Percentiles rank a stretch among this genome's conserved stretches.
Evolutionary conservation across 768 basidiomycete genomes (phyloP).

Genomic region (Lentinula boryana): DNA sequence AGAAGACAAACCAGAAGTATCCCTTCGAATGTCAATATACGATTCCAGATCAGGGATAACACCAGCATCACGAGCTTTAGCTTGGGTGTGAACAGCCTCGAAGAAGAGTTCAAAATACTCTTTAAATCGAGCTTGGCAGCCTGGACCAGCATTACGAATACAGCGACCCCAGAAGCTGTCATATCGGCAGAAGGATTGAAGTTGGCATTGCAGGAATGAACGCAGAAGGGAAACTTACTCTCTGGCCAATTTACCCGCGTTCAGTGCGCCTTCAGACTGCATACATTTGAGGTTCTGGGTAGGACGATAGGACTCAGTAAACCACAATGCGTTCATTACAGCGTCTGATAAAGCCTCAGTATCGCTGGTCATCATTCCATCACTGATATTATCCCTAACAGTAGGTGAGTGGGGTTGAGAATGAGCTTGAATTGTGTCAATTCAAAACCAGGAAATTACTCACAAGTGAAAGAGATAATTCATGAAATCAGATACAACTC

Average conservation of each 20-base stretch:
- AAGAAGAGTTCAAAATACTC: slow-evolving; percentile 67
- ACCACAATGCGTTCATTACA: slow-evolving; percentile 68
- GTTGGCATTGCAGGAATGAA: neutral
- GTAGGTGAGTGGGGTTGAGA: slow-evolving; percentile 4
- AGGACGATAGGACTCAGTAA: slow-evolving; percentile 45
- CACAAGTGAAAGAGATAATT: slow-evolving; percentile 51
- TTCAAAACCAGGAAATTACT: slow-evolving; percentile 15
- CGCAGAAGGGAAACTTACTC: slow-evolving; percentile 42
- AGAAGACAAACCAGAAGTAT: slow-evolving; percentile 51
- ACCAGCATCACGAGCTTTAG: slow-evolving; percentile 46
- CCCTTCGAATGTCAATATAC: slow-evolving; percentile 65
- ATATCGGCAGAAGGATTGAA: slow-evolving; percentile 3
- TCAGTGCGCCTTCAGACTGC: slow-evolving; percentile 35
- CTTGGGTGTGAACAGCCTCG: slow-evolving; percentile 59
- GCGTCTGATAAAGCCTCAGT: slow-evolving; percentile 53
- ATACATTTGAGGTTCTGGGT: slow-evolving; percentile 29
- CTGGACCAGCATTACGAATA: slow-evolving; percentile 47
- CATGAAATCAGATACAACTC: slow-evolving; percentile 66
- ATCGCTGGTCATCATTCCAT: slow-evolving; percentile 67
- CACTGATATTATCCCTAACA: slow-evolving; percentile 64
- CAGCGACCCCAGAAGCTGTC: slow-evolving; percentile 65
- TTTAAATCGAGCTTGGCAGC: slow-evolving; percentile 62
- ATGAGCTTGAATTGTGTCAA: slow-evolving; percentile 8
- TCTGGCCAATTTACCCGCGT: slow-evolving; percentile 59
- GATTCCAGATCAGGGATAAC: slow-evolving; percentile 65